phyloP scores from a whole-genome alignment of 1,139 yeast genomes.

The Candida pseudoviswanathii region DNA sequence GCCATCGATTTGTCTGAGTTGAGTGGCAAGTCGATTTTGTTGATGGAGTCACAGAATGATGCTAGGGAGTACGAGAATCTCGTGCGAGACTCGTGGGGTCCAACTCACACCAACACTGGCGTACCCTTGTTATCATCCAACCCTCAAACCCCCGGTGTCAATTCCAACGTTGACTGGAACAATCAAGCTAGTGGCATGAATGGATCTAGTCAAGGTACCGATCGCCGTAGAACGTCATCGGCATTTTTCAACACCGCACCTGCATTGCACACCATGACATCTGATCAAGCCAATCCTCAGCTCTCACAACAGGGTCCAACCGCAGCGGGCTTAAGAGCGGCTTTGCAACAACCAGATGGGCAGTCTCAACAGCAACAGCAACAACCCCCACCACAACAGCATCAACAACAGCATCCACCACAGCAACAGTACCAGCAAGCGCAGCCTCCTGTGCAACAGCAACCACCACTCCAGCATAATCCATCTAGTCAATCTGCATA shows the following conservation, averaged over 20 bases:
- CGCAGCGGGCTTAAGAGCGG: conserved; percentile 14
- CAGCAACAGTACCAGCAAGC: conserved; percentile 13
- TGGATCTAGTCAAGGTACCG: conserved; percentile 10
- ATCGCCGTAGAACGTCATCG: conserved; percentile 32
- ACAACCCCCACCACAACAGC: conserved; percentile 17
- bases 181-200: conserved; percentile 15
- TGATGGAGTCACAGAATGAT: conserved; percentile 60
- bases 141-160: conserved; percentile 35
- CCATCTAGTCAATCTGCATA: conserved; percentile 11
- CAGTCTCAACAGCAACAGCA: conserved; percentile 23
- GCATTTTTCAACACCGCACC: conserved; percentile 32
- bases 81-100: conserved; percentile 52
- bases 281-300: conserved; percentile 9
- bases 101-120: conserved; percentile 13
- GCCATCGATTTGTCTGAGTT: conserved; percentile 36
- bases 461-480: not conserved
- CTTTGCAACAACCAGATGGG: conserved; percentile 14
- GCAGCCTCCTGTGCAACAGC: conserved; percentile 8
- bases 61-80: conserved; percentile 53
- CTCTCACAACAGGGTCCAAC: conserved; percentile 15
- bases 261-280: conserved; percentile 17
- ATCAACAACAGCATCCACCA: conserved; percentile 10
- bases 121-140: conserved; percentile 18
- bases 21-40: conserved; percentile 55
- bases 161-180: conserved; percentile 16